Conservation (phyloP, 495 filamentous ascomycete species). For the Aspergillus saccharolyticus region DNA sequence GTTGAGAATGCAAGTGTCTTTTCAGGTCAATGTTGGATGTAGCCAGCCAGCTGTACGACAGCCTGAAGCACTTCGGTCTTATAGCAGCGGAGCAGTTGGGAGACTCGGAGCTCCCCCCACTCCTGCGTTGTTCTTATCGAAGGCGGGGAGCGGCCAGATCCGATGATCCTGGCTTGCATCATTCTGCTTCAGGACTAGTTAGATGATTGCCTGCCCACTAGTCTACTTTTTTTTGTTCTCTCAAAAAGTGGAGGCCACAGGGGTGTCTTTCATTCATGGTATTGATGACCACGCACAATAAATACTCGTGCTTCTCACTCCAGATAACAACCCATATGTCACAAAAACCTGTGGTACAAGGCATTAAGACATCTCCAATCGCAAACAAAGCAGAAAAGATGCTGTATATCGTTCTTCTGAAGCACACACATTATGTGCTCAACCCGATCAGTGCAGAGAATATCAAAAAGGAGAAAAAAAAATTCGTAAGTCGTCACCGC, state of each 20-base stretch:
- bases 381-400: neutral
- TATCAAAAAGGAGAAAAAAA: neutral
- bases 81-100: neutral
- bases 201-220: too few species aligned
- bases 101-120: neutral
- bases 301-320: neutral
- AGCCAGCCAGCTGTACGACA: neutral
- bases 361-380: neutral
- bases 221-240: too few species aligned
- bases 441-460: neutral
- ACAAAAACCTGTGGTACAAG: neutral
- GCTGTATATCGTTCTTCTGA: neutral
- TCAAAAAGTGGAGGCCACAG: neutral
- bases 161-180: neutral
- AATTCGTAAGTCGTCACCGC: neutral
- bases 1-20: neutral
- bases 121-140: constrained; percentile 2
- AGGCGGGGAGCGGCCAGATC: neutral
- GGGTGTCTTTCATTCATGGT: too few species aligned
- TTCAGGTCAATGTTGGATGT: too few species aligned
- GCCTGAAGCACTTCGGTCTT: neutral
- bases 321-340: neutral
- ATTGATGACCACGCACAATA: too few species aligned
- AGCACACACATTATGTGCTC: neutral
- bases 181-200: neutral